phyloP scores from a whole-genome alignment of 768 basidiomycete genomes.

The Phlebiopsis gigantea region DNA sequence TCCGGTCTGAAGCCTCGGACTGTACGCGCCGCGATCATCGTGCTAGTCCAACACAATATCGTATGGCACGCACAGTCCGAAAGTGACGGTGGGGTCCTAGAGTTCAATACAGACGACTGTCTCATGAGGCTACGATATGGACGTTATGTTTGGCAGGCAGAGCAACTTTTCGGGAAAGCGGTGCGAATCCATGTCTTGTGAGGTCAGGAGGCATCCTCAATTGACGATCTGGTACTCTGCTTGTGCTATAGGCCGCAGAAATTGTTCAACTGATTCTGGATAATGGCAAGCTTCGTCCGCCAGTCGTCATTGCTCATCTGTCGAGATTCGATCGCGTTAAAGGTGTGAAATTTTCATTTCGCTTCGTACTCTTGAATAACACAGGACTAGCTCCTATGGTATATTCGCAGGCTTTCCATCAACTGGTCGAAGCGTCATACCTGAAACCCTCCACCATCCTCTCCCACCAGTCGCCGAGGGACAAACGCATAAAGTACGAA shows the following conservation, averaged over 20 bases:
- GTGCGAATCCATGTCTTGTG: constrained; percentile 40
- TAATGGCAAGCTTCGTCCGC: constrained; percentile 79
- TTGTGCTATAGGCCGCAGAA: constrained; percentile 56
- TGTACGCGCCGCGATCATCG: constrained; percentile 64
- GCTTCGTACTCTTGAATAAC: neutral
- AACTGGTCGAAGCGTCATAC: constrained; percentile 68
- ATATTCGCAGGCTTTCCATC: constrained; percentile 59
- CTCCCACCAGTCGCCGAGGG: constrained; percentile 75
- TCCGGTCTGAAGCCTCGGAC: constrained; percentile 63
- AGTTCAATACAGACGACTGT: constrained; percentile 82
- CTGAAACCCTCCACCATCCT: constrained; percentile 74
- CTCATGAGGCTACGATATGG: constrained; percentile 80
- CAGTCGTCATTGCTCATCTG: constrained; percentile 57
- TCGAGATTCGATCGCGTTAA: constrained; percentile 40
- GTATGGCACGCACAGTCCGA: constrained; percentile 77
- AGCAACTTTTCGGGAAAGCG: constrained; percentile 60
- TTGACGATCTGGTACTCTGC: neutral
- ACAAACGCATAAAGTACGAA: constrained; percentile 78
- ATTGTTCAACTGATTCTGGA: constrained; percentile 75
- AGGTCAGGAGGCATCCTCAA: neutral
- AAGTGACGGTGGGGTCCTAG: constrained; percentile 70
- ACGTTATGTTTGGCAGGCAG: constrained; percentile 70
- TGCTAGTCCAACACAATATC: constrained; percentile 88
- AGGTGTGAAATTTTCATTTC: constrained; percentile 18
- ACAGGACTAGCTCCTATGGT: constrained; percentile 30